Base-by-base conservation (phyloP, 768 basidiomycete genomes). In the Gelatoporia subvermispora region DNA sequence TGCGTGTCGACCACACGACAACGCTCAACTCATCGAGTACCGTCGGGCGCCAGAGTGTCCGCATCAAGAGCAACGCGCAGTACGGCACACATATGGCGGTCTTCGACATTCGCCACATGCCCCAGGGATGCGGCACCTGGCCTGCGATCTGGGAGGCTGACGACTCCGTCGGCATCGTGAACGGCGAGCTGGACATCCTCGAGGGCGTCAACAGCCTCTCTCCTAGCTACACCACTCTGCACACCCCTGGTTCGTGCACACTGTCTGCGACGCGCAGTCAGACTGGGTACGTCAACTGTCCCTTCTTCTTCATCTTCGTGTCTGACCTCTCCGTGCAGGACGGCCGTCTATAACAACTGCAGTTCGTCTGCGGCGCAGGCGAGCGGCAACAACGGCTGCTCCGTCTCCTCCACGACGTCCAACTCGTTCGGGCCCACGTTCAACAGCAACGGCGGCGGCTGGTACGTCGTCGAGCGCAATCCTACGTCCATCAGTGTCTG, bases 381-480 rank as follows among this genome's bases (percentile, higher is more conserved):
- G 1, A 76, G 67, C 17, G 66, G 68, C 41, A 82, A 84, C 49
- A 65, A 71, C 1, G 83, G 82, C 0, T 85, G 84, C 58, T 77
- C 79, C 18, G 82, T 85, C 8, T 53, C 64, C 4, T 58, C 58
- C 9, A 43, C 51, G 28, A 52, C 68, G 4, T 57, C 67, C 0
- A 65, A 70, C 50, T 82, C 74, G 56, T 84, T 73, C 55, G 83
- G 82, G 0, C 73, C 80, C 1, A 60, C 60, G 1, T 80, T 86
- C 67, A 85, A 86, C 60, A 54, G 47, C 36, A 69, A 70, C 38
- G 82, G 82, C 8, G 84, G 83, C 25, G 83, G 84, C 57, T 84
- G 77, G 79, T 82, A 60, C 22, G 84, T 82, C 3, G 66, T 84
- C 54, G 81, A 85, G 58, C 74, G 83, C 40, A 82, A 81, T 1